Evolutionary conservation across 2,329 filamentous ascomycete species (phyloP), one percentile per base, ranked within the genome.

Genomic region (Diaporthe eres): DNA sequence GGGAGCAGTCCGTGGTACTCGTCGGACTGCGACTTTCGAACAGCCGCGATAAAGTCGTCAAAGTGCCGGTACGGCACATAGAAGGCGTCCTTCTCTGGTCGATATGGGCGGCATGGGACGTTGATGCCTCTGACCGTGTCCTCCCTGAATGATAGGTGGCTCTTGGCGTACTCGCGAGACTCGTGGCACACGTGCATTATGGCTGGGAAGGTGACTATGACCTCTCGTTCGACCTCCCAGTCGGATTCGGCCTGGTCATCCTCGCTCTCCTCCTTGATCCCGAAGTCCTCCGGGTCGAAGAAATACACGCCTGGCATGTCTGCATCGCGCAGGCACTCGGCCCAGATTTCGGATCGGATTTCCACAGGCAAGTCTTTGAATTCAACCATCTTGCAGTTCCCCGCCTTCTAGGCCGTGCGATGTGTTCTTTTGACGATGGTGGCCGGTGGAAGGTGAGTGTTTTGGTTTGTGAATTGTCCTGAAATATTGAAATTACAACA

Each of bases 151-250:
- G 70, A 47, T 4, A 72, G 70, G 22, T 37, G 39, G 42, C 13
- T n/a, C 31, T 63, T 61, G 37, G 70, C 70, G 55, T 72, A 72
- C 55, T 60, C 55, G 37, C 70, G 70, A 28, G 70, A 72, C 57
- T 72, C 70, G 28, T 13, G 53, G 70, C 70, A 72, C 28, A 72
- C 12, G 44, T 72, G 70, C 55, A 72, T 61, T 22, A 72, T 72
- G 13, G 34, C 12, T 19, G 70, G 55, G 47, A 72, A 61, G 22
- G 55, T 44, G 17, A 72, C n/a, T 4, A 58, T 19, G 19, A 72
- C 42, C 70, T 72, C 68, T 10, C 19, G 51, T 25, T 71, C 67
- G 13, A 22, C 49, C 22, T 57, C 51, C 68, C 65, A 70, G 22
- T 70, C 65, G 13, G 63, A 51, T 8, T 70, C 65, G 31, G 19